A percentile compares a stretch with the other conserved stretches of the same genome.
Evolutionary conservation across 2,329 filamentous ascomycete genomes (phyloP).

Genomic region (Nectriaceae sp.): DNA sequence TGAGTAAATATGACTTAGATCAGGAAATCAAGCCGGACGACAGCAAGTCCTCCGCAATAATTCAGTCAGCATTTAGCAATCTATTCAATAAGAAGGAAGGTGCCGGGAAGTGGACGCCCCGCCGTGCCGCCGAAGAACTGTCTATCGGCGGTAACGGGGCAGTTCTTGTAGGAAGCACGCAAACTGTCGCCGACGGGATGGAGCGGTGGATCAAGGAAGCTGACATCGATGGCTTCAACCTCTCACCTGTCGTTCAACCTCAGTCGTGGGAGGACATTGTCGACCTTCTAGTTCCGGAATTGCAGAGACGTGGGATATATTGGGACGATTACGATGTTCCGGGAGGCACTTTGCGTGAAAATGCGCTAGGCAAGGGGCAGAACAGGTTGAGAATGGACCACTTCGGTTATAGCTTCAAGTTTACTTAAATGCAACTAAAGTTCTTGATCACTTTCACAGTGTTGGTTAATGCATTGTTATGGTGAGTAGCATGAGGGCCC

Average conservation of each 20-base stretch:
- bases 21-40: conserved; percentile 11
- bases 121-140: conserved; percentile 1
- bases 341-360: conserved; percentile 10
- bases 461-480: too few species aligned
- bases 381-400: conserved; percentile 4
- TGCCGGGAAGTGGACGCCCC: conserved; percentile 1
- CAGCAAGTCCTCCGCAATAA: conserved; percentile 7
- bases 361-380: conserved; percentile 1
- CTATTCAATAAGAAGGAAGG: conserved; percentile 4
- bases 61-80: conserved; percentile 8
- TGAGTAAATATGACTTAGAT: conserved; percentile 4
- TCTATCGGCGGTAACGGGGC: conserved; percentile 8
- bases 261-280: conserved; percentile 12
- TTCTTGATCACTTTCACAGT: too few species aligned
- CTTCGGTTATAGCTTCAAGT: neutral
- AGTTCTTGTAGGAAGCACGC: conserved; percentile 10
- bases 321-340: conserved; percentile 11
- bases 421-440: neutral
- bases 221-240: conserved; percentile 13
- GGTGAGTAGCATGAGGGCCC: too few species aligned
- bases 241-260: conserved; percentile 8
- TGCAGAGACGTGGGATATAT: conserved; percentile 9
- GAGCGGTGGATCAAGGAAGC: conserved; percentile 9
- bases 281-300: conserved; percentile 6
- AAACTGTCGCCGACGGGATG: conserved; percentile 10